Conservation (phyloP, 176 grass and related monocot genomes). For the Paspalum vaginatum region DNA sequence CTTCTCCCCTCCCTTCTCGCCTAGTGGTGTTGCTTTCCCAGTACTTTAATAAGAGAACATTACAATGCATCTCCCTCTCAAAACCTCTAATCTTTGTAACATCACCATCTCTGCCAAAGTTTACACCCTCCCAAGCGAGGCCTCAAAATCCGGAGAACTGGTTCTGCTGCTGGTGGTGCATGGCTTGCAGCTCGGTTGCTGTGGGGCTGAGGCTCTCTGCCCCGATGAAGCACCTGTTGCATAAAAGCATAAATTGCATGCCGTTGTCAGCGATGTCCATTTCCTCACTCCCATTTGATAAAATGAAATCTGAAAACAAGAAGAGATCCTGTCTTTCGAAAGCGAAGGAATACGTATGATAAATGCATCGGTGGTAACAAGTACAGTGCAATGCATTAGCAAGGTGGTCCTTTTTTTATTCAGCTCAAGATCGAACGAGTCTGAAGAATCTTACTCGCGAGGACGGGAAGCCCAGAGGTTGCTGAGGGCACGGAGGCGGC, state of each 20-base stretch:
- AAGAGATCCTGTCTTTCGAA: neutral
- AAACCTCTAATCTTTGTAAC: conserved; percentile 37
- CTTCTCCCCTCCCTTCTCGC: neutral
- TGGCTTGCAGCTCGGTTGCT: conserved; percentile 57
- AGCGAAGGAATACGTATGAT: neutral
- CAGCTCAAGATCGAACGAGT: neutral
- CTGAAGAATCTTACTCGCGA: conserved; percentile 68
- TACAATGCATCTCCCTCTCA: conserved; percentile 43
- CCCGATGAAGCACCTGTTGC: conserved; percentile 61
- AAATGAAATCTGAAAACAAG: conserved; percentile 15
- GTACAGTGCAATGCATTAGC: neutral
- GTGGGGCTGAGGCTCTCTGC: conserved; percentile 64
- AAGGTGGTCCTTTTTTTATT: neutral
- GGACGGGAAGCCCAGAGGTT: conserved; percentile 86
- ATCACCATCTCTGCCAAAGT: conserved; percentile 38
- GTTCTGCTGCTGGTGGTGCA: conserved; percentile 66
- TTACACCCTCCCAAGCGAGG: conserved; percentile 43
- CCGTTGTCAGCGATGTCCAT: conserved; percentile 30
- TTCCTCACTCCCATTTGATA: neutral
- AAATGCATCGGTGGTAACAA: neutral
- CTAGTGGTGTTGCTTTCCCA: conserved; percentile 51
- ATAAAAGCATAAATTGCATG: conserved; percentile 24
- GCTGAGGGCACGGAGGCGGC: conserved; percentile 87
- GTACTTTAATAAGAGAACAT: conserved; percentile 63
- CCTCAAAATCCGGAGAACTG: conserved; percentile 69